Conservation (phyloP, 768 basidiomycete genomes). For the Termitomyces sp. region DNA sequence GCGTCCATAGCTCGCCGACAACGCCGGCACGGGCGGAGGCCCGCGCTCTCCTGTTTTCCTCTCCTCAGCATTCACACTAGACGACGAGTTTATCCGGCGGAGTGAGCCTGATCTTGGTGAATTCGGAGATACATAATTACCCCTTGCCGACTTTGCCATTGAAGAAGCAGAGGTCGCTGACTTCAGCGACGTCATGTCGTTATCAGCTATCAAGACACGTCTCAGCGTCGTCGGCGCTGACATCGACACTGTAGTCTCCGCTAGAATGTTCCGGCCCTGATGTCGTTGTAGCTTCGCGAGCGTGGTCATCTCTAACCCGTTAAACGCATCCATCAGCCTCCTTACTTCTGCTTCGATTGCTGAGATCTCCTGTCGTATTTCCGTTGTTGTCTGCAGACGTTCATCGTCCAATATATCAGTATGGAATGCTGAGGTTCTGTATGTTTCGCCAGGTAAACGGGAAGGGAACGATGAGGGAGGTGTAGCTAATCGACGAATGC, state of each 20-base stretch:
- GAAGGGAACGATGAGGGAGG: slow-evolving; percentile 59
- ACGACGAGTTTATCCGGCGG: slow-evolving; percentile 54
- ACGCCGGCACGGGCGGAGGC: slow-evolving; percentile 31
- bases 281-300: slow-evolving; percentile 45
- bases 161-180: slow-evolving; percentile 48
- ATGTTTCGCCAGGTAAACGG: slow-evolving; percentile 27
- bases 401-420: slow-evolving; percentile 51
- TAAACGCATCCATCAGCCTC: slow-evolving; percentile 74
- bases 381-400: slow-evolving; percentile 49
- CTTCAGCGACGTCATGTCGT: slow-evolving; percentile 45
- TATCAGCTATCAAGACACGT: slow-evolving; percentile 35
- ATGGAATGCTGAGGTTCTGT: slow-evolving; percentile 29
- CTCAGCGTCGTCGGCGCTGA: slow-evolving; percentile 30
- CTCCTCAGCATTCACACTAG: slow-evolving; percentile 50
- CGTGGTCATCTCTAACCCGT: slow-evolving; percentile 68
- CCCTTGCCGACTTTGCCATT: slow-evolving; percentile 36
- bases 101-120: slow-evolving; percentile 31
- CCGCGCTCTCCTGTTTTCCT: slow-evolving; percentile 17
- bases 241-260: slow-evolving; percentile 17
- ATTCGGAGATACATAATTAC: slow-evolving; percentile 19
- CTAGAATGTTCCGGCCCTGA: slow-evolving; percentile 16
- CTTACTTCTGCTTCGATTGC: slow-evolving; percentile 66
- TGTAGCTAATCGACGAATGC: slow-evolving; percentile 39
- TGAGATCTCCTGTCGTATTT: slow-evolving; percentile 63
- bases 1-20: slow-evolving; percentile 25